Conservation (phyloP, 2,329 filamentous ascomycete species). For the Paecilomyces fulvus region DNA sequence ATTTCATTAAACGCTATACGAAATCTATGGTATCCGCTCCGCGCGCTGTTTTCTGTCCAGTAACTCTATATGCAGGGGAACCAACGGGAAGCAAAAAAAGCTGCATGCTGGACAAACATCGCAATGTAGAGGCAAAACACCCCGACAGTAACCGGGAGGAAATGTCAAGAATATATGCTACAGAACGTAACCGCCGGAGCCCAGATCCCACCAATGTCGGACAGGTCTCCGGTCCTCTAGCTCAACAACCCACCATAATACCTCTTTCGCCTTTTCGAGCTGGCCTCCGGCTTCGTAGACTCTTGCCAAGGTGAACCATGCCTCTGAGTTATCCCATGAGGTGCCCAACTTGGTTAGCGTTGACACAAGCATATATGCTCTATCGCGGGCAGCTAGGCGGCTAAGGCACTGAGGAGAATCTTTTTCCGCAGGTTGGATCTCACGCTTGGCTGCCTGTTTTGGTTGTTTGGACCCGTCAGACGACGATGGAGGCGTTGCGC, state of each 20-base stretch:
- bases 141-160: background rate
- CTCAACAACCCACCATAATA: constrained; percentile 96
- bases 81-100: background rate
- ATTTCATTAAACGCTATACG: constrained; percentile 5
- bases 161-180: constrained; percentile 2
- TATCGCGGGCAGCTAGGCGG: constrained; percentile 78
- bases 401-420: constrained; percentile 63
- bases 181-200: constrained; percentile 58
- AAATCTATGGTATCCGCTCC: constrained; percentile 3
- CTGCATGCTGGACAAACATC: background rate
- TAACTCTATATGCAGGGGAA: background rate
- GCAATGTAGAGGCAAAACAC: background rate
- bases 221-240: constrained; percentile 78
- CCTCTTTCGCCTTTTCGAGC: constrained; percentile 78
- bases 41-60: background rate
- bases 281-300: constrained; percentile 84
- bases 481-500: background rate
- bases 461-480: background rate
- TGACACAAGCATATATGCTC: constrained; percentile 76
- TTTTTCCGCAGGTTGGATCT: constrained; percentile 12
- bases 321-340: constrained; percentile 87
- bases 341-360: constrained; percentile 74
- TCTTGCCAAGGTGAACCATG: constrained; percentile 81
- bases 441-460: background rate
- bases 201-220: constrained; percentile 67